Evolutionary conservation across 768 basidiomycete species (phyloP).

Genomic region (Leccinum incarnatum): DNA sequence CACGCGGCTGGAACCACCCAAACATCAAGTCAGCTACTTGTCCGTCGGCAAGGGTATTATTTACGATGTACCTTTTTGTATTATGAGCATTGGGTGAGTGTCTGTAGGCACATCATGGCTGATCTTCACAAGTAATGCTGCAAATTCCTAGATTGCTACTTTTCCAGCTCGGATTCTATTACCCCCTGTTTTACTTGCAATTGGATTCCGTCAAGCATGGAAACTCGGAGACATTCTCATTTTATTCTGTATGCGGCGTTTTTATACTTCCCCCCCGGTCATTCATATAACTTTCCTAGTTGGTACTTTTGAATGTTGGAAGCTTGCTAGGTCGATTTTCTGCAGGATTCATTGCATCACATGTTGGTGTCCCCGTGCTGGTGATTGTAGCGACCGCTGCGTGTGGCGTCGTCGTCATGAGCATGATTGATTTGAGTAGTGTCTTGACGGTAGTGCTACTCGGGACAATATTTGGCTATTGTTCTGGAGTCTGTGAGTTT

Average conservation of each 20-base stretch:
- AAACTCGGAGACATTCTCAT: slow-evolving; percentile 46
- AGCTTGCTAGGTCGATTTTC: slow-evolving; percentile 51
- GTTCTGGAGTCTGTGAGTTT: slow-evolving; percentile 41
- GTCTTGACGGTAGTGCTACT: slow-evolving; percentile 38
- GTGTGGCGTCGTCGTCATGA: slow-evolving; percentile 40
- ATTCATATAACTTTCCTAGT: slow-evolving; percentile 22
- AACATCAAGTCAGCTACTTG: slow-evolving; percentile 14
- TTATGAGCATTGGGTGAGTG: slow-evolving; percentile 23
- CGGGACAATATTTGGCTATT: slow-evolving; percentile 46
- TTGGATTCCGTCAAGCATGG: slow-evolving; percentile 49
- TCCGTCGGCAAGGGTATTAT: slow-evolving; percentile 13
- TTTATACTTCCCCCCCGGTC: neutral
- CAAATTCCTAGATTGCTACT: slow-evolving; percentile 14
- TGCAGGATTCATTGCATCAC: slow-evolving; percentile 41
- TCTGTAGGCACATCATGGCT: neutral
- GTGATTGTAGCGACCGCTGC: slow-evolving; percentile 34
- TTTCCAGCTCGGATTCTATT: slow-evolving; percentile 41
- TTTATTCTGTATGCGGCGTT: slow-evolving; percentile 45
- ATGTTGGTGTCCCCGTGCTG: slow-evolving; percentile 43
- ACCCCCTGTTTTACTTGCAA: slow-evolving; percentile 57
- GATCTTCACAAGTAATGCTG: neutral
- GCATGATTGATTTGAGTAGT: slow-evolving; percentile 40
- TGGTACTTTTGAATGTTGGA: slow-evolving; percentile 52
- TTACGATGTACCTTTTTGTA: slow-evolving; percentile 16
- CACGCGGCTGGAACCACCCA: slow-evolving; percentile 39